Percentiles rank a stretch among this genome's conserved stretches.
phyloP scores from a whole-genome alignment of 2,329 filamentous ascomycete genomes.

The Colletotrichum sp. region DNA sequence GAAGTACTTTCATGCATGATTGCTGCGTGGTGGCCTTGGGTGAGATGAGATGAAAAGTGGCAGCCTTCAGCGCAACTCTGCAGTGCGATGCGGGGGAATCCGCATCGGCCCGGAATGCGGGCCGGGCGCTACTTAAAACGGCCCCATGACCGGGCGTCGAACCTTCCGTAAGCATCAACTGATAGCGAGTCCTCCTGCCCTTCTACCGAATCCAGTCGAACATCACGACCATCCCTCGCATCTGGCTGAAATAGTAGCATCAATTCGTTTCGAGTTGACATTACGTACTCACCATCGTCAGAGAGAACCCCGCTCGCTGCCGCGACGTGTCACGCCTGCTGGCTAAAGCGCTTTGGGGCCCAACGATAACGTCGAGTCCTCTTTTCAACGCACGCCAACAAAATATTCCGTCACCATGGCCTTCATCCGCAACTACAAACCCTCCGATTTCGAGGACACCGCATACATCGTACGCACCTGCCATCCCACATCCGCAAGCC shows the following conservation, averaged over 20 bases:
- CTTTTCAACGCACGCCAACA: not conserved
- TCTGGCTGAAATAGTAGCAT: not conserved
- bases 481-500: not conserved
- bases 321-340: not conserved
- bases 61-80: not conserved
- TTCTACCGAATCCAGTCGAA: not conserved
- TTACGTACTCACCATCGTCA: not conserved
- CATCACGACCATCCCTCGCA: not conserved
- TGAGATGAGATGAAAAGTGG: not conserved
- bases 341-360: not conserved
- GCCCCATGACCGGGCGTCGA: not conserved
- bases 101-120: conserved; percentile 8
- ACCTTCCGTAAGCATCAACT: not conserved
- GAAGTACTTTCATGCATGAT: not conserved
- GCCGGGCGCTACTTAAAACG: not conserved
- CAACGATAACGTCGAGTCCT: not conserved
- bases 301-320: not conserved
- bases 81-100: not conserved
- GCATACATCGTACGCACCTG: conserved; percentile 42
- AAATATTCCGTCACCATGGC: conserved; percentile 36
- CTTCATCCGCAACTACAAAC: conserved; percentile 46
- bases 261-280: no score
- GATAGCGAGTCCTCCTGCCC: not conserved
- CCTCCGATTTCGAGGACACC: conserved; percentile 43
- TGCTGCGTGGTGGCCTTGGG: not conserved